A percentile compares a stretch with the other conserved stretches of the same genome.
Conservation (phyloP, 23 red algal genomes). For the Gracilariopsis chorda region DNA sequence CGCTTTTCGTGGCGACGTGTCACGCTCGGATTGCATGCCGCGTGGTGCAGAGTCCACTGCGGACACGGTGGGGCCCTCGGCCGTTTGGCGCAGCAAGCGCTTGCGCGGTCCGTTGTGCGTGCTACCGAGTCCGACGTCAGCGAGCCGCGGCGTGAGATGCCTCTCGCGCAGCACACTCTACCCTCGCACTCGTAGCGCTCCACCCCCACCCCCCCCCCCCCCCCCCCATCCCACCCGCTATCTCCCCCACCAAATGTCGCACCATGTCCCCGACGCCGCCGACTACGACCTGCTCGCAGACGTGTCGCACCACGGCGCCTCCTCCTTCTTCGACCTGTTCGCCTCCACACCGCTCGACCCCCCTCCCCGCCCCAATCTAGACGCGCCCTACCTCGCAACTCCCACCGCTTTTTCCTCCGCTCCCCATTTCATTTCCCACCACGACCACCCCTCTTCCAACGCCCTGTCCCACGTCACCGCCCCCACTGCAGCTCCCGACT, state of each 20-base stretch:
- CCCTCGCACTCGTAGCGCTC: background rate
- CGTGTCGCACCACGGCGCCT: conserved; percentile 49
- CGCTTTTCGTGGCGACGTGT: too few species aligned
- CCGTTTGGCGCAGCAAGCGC: too few species aligned
- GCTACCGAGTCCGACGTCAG: background rate
- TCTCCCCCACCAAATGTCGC: background rate
- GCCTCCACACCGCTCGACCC: background rate
- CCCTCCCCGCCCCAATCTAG: background rate
- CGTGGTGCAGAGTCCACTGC: background rate
- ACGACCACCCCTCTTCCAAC: background rate
- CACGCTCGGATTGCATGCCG: background rate
- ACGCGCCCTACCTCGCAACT: too few species aligned
- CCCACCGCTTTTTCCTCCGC: background rate
- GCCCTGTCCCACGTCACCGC: background rate
- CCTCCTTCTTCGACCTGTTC: conserved; percentile 39
- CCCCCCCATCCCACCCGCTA: background rate
- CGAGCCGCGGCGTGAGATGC: background rate
- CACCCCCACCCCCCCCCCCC: background rate
- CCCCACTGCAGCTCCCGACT: background rate
- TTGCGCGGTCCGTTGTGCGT: too few species aligned
- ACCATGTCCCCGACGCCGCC: background rate
- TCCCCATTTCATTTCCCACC: background rate
- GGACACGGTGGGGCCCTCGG: too few species aligned
- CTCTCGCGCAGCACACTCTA: background rate
- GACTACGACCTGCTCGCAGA: conserved; percentile 39